Percentiles rank a stretch among this genome's conserved stretches.
phyloP scores from a whole-genome alignment of 805 yeast species.

The Candida maris region DNA sequence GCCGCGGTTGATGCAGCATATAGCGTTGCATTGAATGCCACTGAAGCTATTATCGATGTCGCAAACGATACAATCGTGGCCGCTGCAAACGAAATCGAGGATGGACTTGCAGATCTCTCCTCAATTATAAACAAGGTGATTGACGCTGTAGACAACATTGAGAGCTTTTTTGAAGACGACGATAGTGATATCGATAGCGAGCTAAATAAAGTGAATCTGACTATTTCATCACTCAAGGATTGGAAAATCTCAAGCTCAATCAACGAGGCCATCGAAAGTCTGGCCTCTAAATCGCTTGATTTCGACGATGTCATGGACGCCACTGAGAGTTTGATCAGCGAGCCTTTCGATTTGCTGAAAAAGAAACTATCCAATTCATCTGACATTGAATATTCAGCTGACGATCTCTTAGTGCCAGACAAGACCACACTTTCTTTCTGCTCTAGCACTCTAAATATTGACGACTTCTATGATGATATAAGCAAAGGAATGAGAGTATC shows the following conservation, averaged over 20 bases:
- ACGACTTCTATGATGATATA: slow-evolving; percentile 34
- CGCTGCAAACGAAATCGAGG: slow-evolving; percentile 59
- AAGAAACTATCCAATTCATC: slow-evolving; percentile 31
- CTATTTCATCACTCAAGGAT: slow-evolving; percentile 51
- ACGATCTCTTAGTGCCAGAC: slow-evolving; percentile 40
- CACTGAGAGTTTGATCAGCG: slow-evolving; percentile 49
- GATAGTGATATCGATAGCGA: slow-evolving; percentile 31
- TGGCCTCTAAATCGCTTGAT: slow-evolving; percentile 56
- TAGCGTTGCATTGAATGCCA: slow-evolving; percentile 67
- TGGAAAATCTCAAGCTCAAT: slow-evolving; percentile 66
- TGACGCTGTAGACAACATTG: slow-evolving; percentile 39
- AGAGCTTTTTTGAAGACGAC: slow-evolving; percentile 51
- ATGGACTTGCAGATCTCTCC: slow-evolving; percentile 61
- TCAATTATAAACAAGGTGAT: slow-evolving; percentile 53
- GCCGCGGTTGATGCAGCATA: slow-evolving; percentile 72
- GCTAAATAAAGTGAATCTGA: slow-evolving; percentile 50
- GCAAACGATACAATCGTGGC: slow-evolving; percentile 59
- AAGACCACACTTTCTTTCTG: slow-evolving; percentile 35
- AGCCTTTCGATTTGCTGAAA: slow-evolving; percentile 56
- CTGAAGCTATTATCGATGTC: slow-evolving; percentile 54
- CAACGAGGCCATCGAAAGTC: slow-evolving; percentile 48
- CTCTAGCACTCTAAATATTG: slow-evolving; percentile 37
- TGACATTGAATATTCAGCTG: slow-evolving; percentile 20
- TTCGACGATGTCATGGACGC: slow-evolving; percentile 61
- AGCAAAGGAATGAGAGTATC: slow-evolving; percentile 31